Conservation (phyloP, 495 filamentous ascomycete genomes). For the Penicillium silybi region DNA sequence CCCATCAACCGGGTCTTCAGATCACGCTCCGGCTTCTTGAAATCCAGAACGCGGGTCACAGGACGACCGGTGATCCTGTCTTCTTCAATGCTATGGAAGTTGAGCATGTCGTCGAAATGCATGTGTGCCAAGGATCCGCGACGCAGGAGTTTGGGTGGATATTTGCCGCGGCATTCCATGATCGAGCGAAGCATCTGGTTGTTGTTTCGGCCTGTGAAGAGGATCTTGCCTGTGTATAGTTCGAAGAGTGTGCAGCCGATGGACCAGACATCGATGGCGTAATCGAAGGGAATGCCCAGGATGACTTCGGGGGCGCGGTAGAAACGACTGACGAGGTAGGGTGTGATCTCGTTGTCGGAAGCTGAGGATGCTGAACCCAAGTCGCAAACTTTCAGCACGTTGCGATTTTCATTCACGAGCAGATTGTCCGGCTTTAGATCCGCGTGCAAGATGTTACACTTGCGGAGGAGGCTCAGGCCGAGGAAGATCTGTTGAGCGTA, state of each 20-base stretch:
- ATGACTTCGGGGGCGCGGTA: conserved; percentile 98
- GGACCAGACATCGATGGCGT: conserved; percentile 94
- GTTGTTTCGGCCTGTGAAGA: conserved; percentile 92
- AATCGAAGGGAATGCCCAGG: conserved; percentile 89
- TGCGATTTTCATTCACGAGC: conserved; percentile 80
- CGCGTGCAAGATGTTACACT: conserved; percentile 89
- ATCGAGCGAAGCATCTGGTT: conserved; percentile 96
- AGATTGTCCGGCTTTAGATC: conserved; percentile 98
- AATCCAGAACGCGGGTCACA: conserved; percentile 62
- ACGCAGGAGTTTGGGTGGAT: conserved; percentile 80
- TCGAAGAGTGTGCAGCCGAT: conserved; percentile 97
- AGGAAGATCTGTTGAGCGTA: conserved; percentile 96
- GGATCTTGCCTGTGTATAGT: conserved; percentile 93
- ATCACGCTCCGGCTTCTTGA: conserved; percentile 78
- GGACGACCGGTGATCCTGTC: conserved; percentile 83
- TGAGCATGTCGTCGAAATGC: conserved; percentile 85
- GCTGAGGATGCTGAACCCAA: conserved; percentile 88
- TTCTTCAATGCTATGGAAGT: conserved; percentile 81
- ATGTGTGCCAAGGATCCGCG: conserved; percentile 65
- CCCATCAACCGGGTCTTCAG: conserved; percentile 71
- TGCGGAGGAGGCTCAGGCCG: conserved; percentile 76
- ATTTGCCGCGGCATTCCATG: conserved; percentile 93
- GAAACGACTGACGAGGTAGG: conserved; percentile 93
- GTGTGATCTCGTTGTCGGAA: conserved; percentile 84
- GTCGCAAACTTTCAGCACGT: conserved; percentile 90